Base-by-base conservation (phyloP, 768 basidiomycete genomes). In the Kockovaella imperatae region DNA sequence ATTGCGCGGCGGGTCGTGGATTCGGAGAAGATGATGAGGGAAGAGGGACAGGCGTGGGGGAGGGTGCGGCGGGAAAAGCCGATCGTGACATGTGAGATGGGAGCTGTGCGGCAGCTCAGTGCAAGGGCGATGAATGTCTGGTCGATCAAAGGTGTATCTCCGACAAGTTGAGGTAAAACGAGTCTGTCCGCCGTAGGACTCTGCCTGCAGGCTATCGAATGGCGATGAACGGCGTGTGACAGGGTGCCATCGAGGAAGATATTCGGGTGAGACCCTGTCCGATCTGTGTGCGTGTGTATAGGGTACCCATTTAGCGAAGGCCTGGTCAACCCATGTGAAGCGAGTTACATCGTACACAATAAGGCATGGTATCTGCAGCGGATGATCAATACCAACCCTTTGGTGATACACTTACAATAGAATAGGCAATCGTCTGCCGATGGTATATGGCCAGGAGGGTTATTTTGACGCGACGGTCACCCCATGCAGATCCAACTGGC, bases 401-500 rank as follows among this genome's bases (percentile, higher is more conserved):
- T n/a, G n/a, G n/a, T n/a, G 31, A 39, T 20, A 14, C 8, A 39
- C 20, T 21, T 10, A 21, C 38, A 11, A 10, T 39, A 14, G 10
- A 10, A 18, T 39, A 45, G n/a, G 31, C 8, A 30, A 45, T 17
- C 31, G 28, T 23, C 41, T 20, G 8, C 13, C 10, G 10, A 18
- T 10, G 10, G 15, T 42, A 21, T 24, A 15, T 42, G n/a, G 17
- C 17, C 24, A 42, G 14, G 24, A 32, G n/a, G n/a, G n/a, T n/a
- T n/a, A 15, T 15, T 10, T 11, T 28, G 5, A 13, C 6, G 24
- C 5, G 20, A 21, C 18, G 3, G 11, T n/a, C 24, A 18, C 30
- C 47, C 60, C 6, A 71, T 43, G 36, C 62, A 57, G 8, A 80
- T 62, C 77, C 77, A 80, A 52, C 73, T 79, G 18, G 77, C 77